Percentiles rank a stretch among this genome's conserved stretches.
Conservation (phyloP, 2,329 filamentous ascomycete species). For the Ophiocordyceps camponoti-floridani region DNA sequence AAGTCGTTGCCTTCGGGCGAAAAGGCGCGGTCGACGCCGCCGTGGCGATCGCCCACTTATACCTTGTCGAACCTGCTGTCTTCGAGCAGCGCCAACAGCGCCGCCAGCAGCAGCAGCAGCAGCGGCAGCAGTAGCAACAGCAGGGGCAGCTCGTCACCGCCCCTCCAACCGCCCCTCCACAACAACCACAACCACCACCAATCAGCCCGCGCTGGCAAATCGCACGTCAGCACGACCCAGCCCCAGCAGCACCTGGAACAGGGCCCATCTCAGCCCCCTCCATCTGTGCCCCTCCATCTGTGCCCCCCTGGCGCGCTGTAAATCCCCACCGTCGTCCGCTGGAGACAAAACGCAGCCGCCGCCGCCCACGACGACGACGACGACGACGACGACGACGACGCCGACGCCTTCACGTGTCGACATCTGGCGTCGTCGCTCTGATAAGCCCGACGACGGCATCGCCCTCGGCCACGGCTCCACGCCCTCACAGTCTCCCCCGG, state of each 20-base stretch:
- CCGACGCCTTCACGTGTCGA: constrained; percentile 13
- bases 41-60: constrained; percentile 20
- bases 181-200: no score
- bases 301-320: neutral
- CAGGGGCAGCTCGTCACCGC: no score
- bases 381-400: constrained; percentile 6
- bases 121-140: no score
- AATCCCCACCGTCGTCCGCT: neutral
- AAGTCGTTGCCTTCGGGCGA: neutral
- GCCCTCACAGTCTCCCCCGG: neutral
- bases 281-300: neutral
- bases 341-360: neutral
- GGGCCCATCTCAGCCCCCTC: neutral
- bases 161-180: no score
- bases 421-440: constrained; percentile 31
- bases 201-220: no score
- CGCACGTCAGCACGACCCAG: no score
- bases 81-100: constrained; percentile 20
- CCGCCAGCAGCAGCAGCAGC: no score
- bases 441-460: constrained; percentile 25
- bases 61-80: constrained; percentile 38
- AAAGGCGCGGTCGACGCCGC: constrained; percentile 4
- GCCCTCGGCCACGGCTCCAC: constrained; percentile 5
- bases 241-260: no score
- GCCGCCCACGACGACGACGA: constrained; percentile 2